Conservation (phyloP, 2,329 filamentous ascomycete genomes). For the Arthroderma sp. region DNA sequence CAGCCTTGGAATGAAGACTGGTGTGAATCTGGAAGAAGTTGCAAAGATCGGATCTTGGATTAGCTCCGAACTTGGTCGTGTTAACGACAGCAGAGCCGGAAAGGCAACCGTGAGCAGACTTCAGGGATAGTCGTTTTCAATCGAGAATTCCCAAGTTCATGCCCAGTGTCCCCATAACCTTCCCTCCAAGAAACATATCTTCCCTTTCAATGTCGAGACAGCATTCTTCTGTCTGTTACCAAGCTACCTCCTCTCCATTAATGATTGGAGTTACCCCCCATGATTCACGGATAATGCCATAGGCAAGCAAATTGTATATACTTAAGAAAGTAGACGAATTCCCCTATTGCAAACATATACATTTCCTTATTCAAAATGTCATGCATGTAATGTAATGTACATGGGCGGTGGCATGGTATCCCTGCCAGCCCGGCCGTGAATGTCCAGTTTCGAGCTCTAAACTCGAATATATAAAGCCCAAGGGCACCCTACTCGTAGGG, state of each 20-base stretch:
- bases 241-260: not conserved
- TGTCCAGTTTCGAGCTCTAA: not conserved
- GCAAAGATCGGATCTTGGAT: constrained; percentile 47
- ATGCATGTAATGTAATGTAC: not conserved
- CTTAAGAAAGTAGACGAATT: not conserved
- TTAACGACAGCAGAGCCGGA: constrained; percentile 43
- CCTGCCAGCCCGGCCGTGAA: not conserved
- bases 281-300: not conserved
- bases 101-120: constrained; percentile 39
- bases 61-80: constrained; percentile 40
- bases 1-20: constrained; percentile 49
- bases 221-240: not conserved
- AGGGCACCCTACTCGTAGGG: not conserved
- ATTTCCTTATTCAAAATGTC: not conserved
- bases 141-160: not conserved
- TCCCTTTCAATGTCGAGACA: not conserved
- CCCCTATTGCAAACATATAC: not conserved
- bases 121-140: not conserved
- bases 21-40: constrained; percentile 45
- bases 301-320: not conserved
- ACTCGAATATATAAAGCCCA: not conserved
- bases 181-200: not conserved
- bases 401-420: not conserved
- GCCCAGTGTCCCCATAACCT: not conserved
- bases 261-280: not conserved